A percentile compares a stretch with the other conserved stretches of the same genome.
These are phyloP conservation scores for Atractiella rhizophila DNA, from an alignment of 768 basidiomycete species.

Conservation along the genomic window DNA sequence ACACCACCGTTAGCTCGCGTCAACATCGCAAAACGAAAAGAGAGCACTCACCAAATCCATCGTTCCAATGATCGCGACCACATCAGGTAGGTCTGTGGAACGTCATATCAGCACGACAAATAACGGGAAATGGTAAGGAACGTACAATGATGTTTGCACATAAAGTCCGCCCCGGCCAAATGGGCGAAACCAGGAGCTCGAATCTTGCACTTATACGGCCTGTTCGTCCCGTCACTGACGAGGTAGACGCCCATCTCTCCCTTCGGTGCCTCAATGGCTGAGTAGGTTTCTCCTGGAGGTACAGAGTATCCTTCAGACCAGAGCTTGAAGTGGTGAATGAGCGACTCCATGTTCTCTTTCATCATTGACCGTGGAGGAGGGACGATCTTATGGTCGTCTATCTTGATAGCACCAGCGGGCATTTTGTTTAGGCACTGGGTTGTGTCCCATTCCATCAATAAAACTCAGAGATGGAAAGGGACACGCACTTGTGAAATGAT, in stretches of 20 bases:
- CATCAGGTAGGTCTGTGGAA: constrained; percentile 39
- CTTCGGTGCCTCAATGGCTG: constrained; percentile 92
- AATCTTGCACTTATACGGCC: constrained; percentile 82
- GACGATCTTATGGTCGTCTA: constrained; percentile 91
- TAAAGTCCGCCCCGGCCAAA: constrained; percentile 84
- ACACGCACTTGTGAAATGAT: constrained; percentile 41
- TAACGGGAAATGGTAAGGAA: constrained; percentile 14
- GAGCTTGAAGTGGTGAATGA: constrained; percentile 75
- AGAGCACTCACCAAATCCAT: constrained; percentile 36
- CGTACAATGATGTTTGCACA: constrained; percentile 37
- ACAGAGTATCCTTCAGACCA: constrained; percentile 94
- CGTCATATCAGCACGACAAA: constrained; percentile 22
- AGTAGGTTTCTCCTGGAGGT: constrained; percentile 52
- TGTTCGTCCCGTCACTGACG: constrained; percentile 81
- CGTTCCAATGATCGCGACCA: constrained; percentile 89
- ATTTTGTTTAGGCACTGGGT: constrained; percentile 84
- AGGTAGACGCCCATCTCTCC: constrained; percentile 98
- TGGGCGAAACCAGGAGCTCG: constrained; percentile 26
- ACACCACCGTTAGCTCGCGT: neutral
- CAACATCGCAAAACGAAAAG: constrained; percentile 1
- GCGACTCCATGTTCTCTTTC: constrained; percentile 87
- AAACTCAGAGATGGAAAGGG: neutral
- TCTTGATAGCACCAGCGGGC: constrained; percentile 66
- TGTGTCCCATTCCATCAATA: no score
- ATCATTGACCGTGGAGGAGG: constrained; percentile 89